phyloP scores from a whole-genome alignment of 176 grass and related monocot species.

The Oryza glumipatula region DNA sequence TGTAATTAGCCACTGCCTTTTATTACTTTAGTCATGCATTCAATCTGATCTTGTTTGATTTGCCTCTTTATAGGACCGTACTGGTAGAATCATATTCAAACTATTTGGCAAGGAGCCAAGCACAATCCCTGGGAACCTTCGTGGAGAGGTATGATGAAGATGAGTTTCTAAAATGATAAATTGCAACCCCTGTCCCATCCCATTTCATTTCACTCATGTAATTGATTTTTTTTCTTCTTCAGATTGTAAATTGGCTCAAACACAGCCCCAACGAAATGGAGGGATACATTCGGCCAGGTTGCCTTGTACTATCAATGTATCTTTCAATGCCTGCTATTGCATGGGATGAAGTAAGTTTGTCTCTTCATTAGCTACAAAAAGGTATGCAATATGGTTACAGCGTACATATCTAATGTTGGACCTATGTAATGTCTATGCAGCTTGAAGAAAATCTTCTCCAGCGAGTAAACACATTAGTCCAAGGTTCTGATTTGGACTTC shows the following conservation, averaged over 20 bases:
- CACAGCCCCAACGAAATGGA: constrained; percentile 95
- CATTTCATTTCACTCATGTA: background rate
- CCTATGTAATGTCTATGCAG: constrained; percentile 51
- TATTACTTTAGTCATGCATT: constrained; percentile 6
- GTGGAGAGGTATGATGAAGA: constrained; percentile 55
- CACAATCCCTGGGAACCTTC: constrained; percentile 78
- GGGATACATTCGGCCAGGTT: constrained; percentile 92
- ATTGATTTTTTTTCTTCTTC: constrained; percentile 25
- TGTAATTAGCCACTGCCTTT: background rate
- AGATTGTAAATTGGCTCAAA: constrained; percentile 96
- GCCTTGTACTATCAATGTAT: constrained; percentile 88
- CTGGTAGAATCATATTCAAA: constrained; percentile 96
- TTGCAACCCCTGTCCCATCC: background rate
- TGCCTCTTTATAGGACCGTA: constrained; percentile 71
- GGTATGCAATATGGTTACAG: background rate
- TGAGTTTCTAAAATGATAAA: constrained; percentile 14
- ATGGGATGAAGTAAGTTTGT: constrained; percentile 80
- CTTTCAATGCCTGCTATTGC: constrained; percentile 79
- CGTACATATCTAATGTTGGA: constrained; percentile 16
- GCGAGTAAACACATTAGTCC: constrained; percentile 71
- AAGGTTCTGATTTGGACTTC: constrained; percentile 74
- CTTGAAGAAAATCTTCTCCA: constrained; percentile 84
- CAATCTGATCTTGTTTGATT: background rate
- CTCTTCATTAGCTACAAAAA: constrained; percentile 20
- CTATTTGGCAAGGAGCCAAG: constrained; percentile 96